These are phyloP conservation scores for Tylopilus felleus DNA, from an alignment of 768 basidiomycete genomes.

Conservation along the genomic window DNA sequence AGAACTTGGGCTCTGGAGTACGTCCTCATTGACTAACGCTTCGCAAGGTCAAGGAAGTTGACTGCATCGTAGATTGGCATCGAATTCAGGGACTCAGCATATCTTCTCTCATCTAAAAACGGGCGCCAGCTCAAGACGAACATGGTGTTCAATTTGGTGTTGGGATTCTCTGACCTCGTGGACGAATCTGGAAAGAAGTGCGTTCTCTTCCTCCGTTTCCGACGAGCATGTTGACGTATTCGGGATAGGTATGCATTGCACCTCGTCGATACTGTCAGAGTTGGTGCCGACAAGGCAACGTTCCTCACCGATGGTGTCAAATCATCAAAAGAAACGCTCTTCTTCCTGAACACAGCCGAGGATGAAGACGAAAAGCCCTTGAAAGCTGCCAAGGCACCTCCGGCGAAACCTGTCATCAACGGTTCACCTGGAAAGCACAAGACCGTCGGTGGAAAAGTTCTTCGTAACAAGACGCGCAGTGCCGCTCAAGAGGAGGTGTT, in stretches of 20 bases:
- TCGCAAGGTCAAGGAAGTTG: background rate
- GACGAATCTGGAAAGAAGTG: conserved; percentile 81
- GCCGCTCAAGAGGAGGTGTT: conserved; percentile 83
- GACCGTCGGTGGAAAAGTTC: conserved; percentile 77
- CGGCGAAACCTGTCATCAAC: conserved; percentile 52
- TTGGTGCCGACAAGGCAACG: conserved; percentile 61
- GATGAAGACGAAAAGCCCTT: conserved; percentile 52
- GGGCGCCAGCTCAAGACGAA: conserved; percentile 61
- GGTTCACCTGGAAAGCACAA: conserved; percentile 69
- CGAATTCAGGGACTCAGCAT: conserved; percentile 89
- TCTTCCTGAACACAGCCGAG: conserved; percentile 69
- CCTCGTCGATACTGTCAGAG: conserved; percentile 82
- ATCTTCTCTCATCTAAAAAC: conserved; percentile 82
- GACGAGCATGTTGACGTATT: background rate
- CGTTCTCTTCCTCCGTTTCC: background rate
- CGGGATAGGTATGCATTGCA: conserved; percentile 75
- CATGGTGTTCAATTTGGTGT: conserved; percentile 82
- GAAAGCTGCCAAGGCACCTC: conserved; percentile 52
- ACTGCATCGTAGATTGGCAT: conserved; percentile 73
- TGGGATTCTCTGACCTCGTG: conserved; percentile 82
- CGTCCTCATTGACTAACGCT: conserved; percentile 24
- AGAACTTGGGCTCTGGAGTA: conserved; percentile 89
- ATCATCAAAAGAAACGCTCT: conserved; percentile 81
- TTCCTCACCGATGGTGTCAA: conserved; percentile 85
- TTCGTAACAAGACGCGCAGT: conserved; percentile 87